These are phyloP conservation scores for Chlamydomonas urium DNA, from an alignment of 139 green algal genomes.

Conservation along the genomic window DNA sequence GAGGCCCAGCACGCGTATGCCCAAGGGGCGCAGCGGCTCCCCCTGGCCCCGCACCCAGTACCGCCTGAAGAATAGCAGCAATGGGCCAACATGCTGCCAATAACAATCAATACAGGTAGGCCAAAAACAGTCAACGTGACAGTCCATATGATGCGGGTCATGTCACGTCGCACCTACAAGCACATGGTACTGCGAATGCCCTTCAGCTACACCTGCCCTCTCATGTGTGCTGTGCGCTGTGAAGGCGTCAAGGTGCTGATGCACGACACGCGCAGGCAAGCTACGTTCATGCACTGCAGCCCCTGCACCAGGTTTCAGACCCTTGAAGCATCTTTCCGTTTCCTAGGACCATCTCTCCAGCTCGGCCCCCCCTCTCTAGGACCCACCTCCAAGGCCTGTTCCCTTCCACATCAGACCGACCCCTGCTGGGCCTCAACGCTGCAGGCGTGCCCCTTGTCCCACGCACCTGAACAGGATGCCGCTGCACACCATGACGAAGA, in stretches of 20 bases:
- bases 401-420: no score
- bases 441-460: background rate
- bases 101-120: background rate
- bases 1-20: slow-evolving; percentile 25
- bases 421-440: background rate
- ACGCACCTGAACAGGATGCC: slow-evolving; percentile 50
- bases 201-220: no score
- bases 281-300: background rate
- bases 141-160: no score
- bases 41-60: slow-evolving; percentile 37
- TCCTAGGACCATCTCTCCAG: background rate
- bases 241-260: no score
- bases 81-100: background rate
- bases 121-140: background rate
- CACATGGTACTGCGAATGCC: background rate
- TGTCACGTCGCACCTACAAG: background rate
- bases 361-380: no score
- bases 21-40: slow-evolving; percentile 26
- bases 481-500: slow-evolving; percentile 69
- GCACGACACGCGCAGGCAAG: background rate
- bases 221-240: no score
- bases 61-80: slow-evolving; percentile 27
- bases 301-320: background rate
- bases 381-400: background rate
- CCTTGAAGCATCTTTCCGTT: background rate